Conservation (phyloP, 345 rosid species). For the Hevea brasiliensis region DNA sequence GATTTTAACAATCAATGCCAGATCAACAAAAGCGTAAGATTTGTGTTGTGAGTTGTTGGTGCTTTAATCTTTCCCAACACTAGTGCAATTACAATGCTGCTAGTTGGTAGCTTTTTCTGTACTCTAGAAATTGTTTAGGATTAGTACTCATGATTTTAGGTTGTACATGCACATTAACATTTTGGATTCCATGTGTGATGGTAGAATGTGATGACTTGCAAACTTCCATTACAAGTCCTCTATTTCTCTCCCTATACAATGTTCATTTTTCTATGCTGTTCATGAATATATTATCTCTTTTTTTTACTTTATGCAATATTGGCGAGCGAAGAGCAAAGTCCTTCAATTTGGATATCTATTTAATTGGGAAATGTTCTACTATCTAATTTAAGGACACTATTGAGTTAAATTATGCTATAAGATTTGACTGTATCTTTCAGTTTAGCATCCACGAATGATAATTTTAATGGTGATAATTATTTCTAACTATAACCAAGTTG, state of each 20-base stretch:
- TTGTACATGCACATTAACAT: no score
- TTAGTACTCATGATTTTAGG: no score
- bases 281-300: neutral
- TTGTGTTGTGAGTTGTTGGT: no score
- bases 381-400: neutral
- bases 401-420: neutral
- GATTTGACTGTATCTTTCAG: neutral
- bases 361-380: conserved; percentile 1
- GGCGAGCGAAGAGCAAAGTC: neutral
- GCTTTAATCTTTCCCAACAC: no score
- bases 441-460: neutral
- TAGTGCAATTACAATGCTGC: no score
- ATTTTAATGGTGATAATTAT: neutral
- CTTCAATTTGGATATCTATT: neutral
- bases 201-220: conserved; percentile 72
- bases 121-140: no score
- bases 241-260: conserved; percentile 18
- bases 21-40: no score
- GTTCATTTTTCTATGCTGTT: neutral
- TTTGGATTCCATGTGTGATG: conserved; percentile 69
- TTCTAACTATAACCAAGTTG: neutral
- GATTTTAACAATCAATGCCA: no score
- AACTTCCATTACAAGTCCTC: conserved; percentile 72
- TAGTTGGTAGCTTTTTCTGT: no score
- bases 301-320: neutral